Evolutionary conservation across 2,329 filamentous ascomycete species (phyloP).

Genomic region (Aspergillus fumigatus): DNA sequence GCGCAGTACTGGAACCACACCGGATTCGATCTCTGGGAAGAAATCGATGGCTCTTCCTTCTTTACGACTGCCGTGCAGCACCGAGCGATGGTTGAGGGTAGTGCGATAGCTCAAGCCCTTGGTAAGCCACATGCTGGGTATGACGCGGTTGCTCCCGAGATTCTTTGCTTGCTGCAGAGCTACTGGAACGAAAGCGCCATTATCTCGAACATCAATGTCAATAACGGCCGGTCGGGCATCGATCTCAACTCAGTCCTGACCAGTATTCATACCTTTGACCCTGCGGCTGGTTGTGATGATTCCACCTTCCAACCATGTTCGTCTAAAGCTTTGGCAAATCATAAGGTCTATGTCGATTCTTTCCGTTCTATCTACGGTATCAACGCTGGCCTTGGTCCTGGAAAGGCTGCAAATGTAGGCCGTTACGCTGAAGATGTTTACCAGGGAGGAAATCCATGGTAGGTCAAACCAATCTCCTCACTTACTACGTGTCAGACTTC

Average conservation of each 20-base stretch:
- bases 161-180: conserved; percentile 66
- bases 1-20: conserved; percentile 42
- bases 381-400: conserved; percentile 24
- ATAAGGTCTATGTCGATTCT: conserved; percentile 68
- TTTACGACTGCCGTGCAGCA: conserved; percentile 68
- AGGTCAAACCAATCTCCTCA: conserved; percentile 40
- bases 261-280: conserved; percentile 36
- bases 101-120: conserved; percentile 58
- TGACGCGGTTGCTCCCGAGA: conserved; percentile 57
- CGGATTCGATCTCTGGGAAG: conserved; percentile 76
- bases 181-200: conserved; percentile 67
- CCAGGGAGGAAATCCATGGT: conserved; percentile 72
- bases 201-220: conserved; percentile 55
- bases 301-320: conserved; percentile 72
- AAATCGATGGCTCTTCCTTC: conserved; percentile 69
- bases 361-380: conserved; percentile 66
- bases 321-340: conserved; percentile 62
- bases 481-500: conserved; percentile 22
- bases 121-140: conserved; percentile 57
- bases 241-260: conserved; percentile 63
- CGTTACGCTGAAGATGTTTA: conserved; percentile 67
- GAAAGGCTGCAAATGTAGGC: conserved; percentile 42
- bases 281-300: conserved; percentile 23
- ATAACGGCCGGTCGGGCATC: conserved; percentile 60
- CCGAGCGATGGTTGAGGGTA: conserved; percentile 56